Conservation (phyloP, 2,329 filamentous ascomycete species). For the Dothideomycetidae sp. region DNA sequence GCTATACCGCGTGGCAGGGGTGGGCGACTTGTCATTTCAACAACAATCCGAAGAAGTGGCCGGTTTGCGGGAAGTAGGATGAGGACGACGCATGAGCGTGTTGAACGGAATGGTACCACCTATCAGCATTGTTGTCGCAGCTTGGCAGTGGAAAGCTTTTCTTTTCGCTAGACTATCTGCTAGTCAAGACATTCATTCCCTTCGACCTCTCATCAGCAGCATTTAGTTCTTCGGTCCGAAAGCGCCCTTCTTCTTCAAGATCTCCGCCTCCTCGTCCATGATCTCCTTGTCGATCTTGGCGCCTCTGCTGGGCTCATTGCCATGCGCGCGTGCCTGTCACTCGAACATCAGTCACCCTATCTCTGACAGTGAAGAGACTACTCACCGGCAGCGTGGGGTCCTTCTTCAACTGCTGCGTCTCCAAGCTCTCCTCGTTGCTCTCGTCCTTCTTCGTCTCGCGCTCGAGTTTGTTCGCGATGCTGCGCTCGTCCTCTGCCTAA, state of each 20-base stretch:
- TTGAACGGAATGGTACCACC: no score
- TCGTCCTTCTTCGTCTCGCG: slow-evolving; percentile 45
- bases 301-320: slow-evolving; percentile 58
- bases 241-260: slow-evolving; percentile 46
- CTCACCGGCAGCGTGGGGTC: slow-evolving; percentile 41
- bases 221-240: slow-evolving; percentile 21
- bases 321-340: slow-evolving; percentile 47
- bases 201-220: no score
- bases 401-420: slow-evolving; percentile 33
- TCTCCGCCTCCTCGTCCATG: slow-evolving; percentile 51
- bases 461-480: slow-evolving; percentile 57
- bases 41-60: no score
- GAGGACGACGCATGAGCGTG: no score
- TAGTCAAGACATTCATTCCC: slow-evolving; percentile 1
- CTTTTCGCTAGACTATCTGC: no score
- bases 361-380: slow-evolving; percentile 7
- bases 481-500: slow-evolving; percentile 55
- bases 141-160: no score
- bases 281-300: slow-evolving; percentile 59
- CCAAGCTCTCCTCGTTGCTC: slow-evolving; percentile 21
- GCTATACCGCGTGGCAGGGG: no score
- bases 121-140: not conserved
- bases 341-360: slow-evolving; percentile 6
- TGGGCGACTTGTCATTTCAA: no score
- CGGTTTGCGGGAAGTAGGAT: no score